Conservation (phyloP, 192 early-diverging fungal genomes). For the Haplosporangium gracile region DNA sequence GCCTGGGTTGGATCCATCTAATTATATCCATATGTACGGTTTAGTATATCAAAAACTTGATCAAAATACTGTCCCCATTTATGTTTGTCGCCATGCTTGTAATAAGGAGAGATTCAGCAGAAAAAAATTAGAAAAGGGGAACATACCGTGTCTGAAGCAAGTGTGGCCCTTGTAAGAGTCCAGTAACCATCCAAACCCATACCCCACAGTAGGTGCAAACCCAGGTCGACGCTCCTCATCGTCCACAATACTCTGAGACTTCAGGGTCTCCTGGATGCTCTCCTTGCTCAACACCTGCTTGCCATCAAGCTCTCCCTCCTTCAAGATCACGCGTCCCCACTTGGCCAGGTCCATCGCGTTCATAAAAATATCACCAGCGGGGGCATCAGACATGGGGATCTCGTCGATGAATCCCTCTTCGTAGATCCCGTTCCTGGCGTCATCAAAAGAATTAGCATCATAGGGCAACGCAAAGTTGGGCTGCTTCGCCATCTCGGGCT, state of each 20-base stretch:
- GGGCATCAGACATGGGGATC: constrained; percentile 7
- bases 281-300: constrained; percentile 28
- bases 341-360: constrained; percentile 19
- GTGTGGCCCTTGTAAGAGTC: constrained; percentile 23
- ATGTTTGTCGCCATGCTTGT: too few relatives aligned
- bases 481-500: constrained; percentile 4
- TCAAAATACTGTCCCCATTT: neutral
- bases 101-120: neutral
- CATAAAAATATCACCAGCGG: constrained; percentile 26
- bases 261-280: constrained; percentile 9
- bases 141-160: constrained; percentile 9
- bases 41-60: neutral
- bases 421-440: constrained; percentile 5
- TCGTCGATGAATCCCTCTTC: neutral
- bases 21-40: neutral
- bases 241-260: neutral
- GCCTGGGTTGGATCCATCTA: constrained; percentile 1
- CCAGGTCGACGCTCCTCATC: neutral
- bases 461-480: constrained; percentile 15
- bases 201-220: neutral
- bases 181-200: constrained; percentile 28
- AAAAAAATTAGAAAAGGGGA: neutral
- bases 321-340: constrained; percentile 20
- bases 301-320: constrained; percentile 13
- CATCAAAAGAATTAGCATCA: neutral